Conservation (phyloP, 129 eudicot genomes). For the Pulicaria dysenterica region DNA sequence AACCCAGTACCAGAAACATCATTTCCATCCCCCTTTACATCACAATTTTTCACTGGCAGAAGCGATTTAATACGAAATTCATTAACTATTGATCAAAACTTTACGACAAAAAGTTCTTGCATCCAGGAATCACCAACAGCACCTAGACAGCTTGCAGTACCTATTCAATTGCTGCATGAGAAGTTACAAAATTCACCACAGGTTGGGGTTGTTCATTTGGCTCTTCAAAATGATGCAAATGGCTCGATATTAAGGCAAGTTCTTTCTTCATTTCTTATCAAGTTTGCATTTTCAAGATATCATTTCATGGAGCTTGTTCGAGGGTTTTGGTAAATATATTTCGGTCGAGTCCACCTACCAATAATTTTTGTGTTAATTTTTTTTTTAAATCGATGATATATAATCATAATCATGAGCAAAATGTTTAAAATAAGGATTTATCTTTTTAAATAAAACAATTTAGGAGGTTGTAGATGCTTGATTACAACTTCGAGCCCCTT, state of each 20-base stretch:
- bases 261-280: constrained; percentile 23
- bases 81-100: constrained; percentile 60
- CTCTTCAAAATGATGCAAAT: constrained; percentile 75
- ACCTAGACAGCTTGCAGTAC: constrained; percentile 62
- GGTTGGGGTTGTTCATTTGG: constrained; percentile 83
- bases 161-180: constrained; percentile 60
- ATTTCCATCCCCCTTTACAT: constrained; percentile 68
- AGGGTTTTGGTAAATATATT: neutral
- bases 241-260: constrained; percentile 74
- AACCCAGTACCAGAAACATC: constrained; percentile 57
- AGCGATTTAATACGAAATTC: constrained; percentile 59
- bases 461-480: neutral
- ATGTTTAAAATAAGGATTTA: neutral
- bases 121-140: constrained; percentile 67
- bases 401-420: neutral
- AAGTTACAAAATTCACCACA: constrained; percentile 70
- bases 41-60: constrained; percentile 66
- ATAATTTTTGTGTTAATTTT: neutral
- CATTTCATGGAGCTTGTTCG: neutral
- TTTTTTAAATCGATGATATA: neutral
- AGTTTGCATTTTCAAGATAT: neutral
- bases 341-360: neutral
- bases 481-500: too few species aligned
- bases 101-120: constrained; percentile 46
- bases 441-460: neutral